phyloP scores from a whole-genome alignment of 179 eudicot genomes.

The Spergularia azorica region DNA sequence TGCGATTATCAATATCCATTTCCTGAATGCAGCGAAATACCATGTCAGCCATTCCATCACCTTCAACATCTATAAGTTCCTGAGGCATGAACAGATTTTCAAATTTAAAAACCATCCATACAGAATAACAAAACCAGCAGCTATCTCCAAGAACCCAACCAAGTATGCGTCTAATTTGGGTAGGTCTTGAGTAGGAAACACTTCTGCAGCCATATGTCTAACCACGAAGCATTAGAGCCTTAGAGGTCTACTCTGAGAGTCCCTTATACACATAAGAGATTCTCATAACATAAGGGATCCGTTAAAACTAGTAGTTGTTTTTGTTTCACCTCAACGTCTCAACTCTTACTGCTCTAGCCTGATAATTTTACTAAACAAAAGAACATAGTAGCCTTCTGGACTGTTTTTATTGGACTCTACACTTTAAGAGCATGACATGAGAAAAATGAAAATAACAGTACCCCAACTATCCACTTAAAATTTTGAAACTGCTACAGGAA shows the following conservation, averaged over 20 bases:
- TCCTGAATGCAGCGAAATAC: constrained; percentile 97
- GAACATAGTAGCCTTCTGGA: background rate
- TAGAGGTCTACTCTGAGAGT: background rate
- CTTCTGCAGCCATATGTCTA: background rate
- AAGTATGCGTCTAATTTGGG: background rate
- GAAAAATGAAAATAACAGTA: too few relatives aligned
- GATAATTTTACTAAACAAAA: background rate
- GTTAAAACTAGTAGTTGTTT: background rate
- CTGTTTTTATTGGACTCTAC: background rate
- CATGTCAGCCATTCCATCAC: constrained; percentile 99
- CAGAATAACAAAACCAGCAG: background rate
- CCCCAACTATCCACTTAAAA: too few relatives aligned
- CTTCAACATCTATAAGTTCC: constrained; percentile 99
- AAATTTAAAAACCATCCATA: constrained; percentile 3
- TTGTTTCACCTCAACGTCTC: too few relatives aligned
- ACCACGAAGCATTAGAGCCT: background rate
- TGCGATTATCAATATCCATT: constrained; percentile 97
- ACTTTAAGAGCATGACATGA: background rate
- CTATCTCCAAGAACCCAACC: background rate
- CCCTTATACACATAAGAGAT: background rate
- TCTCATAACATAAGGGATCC: too few relatives aligned
- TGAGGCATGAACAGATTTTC: constrained; percentile 35
- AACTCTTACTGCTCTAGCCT: too few relatives aligned
- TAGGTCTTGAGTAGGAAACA: background rate
- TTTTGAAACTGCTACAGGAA: too few relatives aligned